Conservation (phyloP, 176 grass and related monocot genomes). For the Avena insularis region DNA sequence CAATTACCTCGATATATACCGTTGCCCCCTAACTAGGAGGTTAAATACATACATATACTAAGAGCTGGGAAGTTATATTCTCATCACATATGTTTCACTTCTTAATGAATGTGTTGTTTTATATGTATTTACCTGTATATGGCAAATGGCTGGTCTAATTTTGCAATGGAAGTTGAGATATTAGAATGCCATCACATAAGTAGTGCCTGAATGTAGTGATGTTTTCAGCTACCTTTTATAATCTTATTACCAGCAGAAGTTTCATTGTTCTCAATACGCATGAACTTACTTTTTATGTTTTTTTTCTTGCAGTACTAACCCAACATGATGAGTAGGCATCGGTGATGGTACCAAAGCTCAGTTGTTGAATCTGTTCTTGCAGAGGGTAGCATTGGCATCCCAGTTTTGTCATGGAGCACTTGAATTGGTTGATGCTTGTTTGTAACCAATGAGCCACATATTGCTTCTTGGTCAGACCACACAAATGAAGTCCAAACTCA, state of each 20-base stretch:
- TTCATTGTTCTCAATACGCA: neutral
- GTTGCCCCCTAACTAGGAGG: neutral
- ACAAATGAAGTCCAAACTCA: neutral
- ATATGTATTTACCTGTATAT: neutral
- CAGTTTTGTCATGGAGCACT: neutral
- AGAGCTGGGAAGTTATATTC: neutral
- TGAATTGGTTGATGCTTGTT: constrained; percentile 16
- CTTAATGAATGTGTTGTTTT: neutral
- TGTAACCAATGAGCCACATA: neutral
- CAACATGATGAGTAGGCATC: constrained; percentile 46
- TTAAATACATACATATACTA: neutral
- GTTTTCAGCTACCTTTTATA: neutral
- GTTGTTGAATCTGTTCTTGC: constrained; percentile 24
- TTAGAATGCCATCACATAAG: neutral
- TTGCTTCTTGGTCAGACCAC: constrained; percentile 24
- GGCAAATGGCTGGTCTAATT: neutral
- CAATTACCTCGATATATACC: neutral
- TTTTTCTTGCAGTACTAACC: constrained; percentile 53
- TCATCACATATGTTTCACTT: neutral
- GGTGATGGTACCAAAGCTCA: constrained; percentile 10
- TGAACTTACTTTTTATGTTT: neutral
- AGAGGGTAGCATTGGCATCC: neutral
- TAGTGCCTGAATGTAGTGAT: neutral
- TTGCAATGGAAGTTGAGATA: neutral
- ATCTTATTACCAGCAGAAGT: neutral